Conservation (phyloP, 2,329 filamentous ascomycete species). For the Talaromyces sp. region DNA sequence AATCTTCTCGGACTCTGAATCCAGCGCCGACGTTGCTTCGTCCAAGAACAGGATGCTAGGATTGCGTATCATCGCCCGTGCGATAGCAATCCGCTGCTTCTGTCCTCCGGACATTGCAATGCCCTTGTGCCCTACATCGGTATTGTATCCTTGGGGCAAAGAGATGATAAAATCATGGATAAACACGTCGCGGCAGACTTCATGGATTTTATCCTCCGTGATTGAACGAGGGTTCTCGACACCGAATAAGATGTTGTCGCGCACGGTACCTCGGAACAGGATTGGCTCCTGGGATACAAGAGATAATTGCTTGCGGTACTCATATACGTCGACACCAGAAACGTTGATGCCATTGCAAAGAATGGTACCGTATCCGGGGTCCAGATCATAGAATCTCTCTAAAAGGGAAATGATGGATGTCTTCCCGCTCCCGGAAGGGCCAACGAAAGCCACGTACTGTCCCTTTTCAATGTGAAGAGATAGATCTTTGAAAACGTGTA, state of each 20-base stretch:
- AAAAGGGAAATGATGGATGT: slow-evolving; percentile 39
- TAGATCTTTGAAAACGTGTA: slow-evolving; percentile 31
- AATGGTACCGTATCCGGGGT: slow-evolving; percentile 67
- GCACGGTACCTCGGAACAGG: slow-evolving; percentile 85
- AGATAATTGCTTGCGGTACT: slow-evolving; percentile 70
- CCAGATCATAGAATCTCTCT: slow-evolving; percentile 61
- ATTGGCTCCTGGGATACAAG: slow-evolving; percentile 89
- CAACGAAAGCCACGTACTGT: slow-evolving; percentile 70
- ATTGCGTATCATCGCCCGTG: slow-evolving; percentile 71
- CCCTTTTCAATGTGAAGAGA: slow-evolving; percentile 50
- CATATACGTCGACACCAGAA: slow-evolving; percentile 69
- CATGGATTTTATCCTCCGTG: slow-evolving; percentile 48
- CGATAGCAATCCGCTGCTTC: slow-evolving; percentile 74
- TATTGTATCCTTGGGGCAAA: slow-evolving; percentile 59
- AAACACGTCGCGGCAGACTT: slow-evolving; percentile 75
- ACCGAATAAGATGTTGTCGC: slow-evolving; percentile 81
- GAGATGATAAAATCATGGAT: slow-evolving; percentile 82
- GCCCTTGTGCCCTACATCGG: slow-evolving; percentile 66
- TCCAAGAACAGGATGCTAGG: slow-evolving; percentile 80
- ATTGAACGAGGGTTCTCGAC: slow-evolving; percentile 65
- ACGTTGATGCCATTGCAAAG: slow-evolving; percentile 74
- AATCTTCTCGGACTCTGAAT: slow-evolving; percentile 62
- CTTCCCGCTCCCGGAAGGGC: slow-evolving; percentile 49
- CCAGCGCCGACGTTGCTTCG: slow-evolving; percentile 81
- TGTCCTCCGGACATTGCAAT: slow-evolving; percentile 78